Base-by-base conservation (phyloP, 139 green algal species). In the Auxenochlorella protothecoides region DNA sequence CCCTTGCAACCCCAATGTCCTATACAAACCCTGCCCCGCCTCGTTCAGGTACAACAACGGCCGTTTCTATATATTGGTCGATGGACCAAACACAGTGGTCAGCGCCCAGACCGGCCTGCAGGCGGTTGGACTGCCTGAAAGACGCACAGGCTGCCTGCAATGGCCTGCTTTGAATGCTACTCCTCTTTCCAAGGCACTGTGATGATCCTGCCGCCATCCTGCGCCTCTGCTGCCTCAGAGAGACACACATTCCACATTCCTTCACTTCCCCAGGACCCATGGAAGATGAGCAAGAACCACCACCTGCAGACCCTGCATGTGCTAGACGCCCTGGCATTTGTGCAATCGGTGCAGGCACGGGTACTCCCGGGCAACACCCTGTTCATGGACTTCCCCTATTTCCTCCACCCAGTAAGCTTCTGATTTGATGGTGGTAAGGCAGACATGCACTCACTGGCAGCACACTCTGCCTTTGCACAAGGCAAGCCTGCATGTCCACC, bases 361-460 rank as follows among this genome's bases (percentile, higher is more conserved):
- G 59, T 88, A 3, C 79, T 94, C 13, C 71, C 76, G 2, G 89
- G 87, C 0, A 86, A 93, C 81, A 95, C 89, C 15, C 82, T 95
- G 53, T 60, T 96, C 4, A 89, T 94, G 59, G 91, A 96, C 76
- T 96, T 90, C 68, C 79, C 92, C 14, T 96, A 89, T 75, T 94
- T 93, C 77, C 78, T 88, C 7, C 91, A 96, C 73, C 88, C 90
- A 15, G 79, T 87, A 63, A 61, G 76, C 27, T 44, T 44, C 27
- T 44, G 27, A 44, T 44, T 44, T 44, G 27, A 44, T 44, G 27
- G 27, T 44, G 27, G 27, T 1, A 1, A 44, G 27, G 27, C 27
- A 44, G 27, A 44, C 27, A 44, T 44, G 27, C 27, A 44, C 27
- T 44, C 27, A 44, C 27, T 44, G 27, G 27, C 0, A 44, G 27